Evolutionary conservation across 2,329 filamentous ascomycete species (phyloP).

Genomic region (Penicillium hesseltinei): DNA sequence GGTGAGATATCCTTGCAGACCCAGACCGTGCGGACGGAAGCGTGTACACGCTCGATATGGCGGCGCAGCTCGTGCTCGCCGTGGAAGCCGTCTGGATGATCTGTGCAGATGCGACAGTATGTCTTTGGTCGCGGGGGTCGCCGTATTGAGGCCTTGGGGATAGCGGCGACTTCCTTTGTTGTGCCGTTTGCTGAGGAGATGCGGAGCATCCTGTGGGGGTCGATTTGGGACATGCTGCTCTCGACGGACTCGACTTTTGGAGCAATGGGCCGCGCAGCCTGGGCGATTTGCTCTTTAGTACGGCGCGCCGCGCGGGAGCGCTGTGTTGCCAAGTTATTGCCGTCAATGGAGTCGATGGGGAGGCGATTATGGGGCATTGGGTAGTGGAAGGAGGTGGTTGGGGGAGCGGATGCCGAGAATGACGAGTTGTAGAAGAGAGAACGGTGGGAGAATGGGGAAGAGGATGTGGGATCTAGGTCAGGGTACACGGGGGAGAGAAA

Average conservation of each 20-base stretch:
- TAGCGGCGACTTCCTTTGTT: constrained; percentile 55
- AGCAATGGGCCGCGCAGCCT: constrained; percentile 51
- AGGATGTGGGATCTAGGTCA: constrained; percentile 33
- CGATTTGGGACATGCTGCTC: constrained; percentile 28
- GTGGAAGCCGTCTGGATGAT: constrained; percentile 75
- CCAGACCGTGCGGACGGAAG: constrained; percentile 58
- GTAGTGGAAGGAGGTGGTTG: constrained; percentile 31
- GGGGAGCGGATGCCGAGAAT: constrained; percentile 40
- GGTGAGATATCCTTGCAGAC: constrained; percentile 60
- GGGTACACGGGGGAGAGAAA: constrained; percentile 18
- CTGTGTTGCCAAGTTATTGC: constrained; percentile 44
- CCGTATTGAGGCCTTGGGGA: constrained; percentile 55
- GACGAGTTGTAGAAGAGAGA: constrained; percentile 15
- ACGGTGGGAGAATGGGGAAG: constrained; percentile 32
- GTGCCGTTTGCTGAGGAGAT: constrained; percentile 54
- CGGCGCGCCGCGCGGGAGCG: constrained; percentile 48
- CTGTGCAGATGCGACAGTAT: constrained; percentile 67
- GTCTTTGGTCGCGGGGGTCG: constrained; percentile 71
- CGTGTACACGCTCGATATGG: constrained; percentile 68
- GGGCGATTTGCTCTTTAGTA: constrained; percentile 50
- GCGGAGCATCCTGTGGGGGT: constrained; percentile 51
- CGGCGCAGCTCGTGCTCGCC: constrained; percentile 79
- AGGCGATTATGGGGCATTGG: constrained; percentile 30
- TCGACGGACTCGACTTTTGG: constrained; percentile 44
- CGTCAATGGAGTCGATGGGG: constrained; percentile 48